A percentile compares a stretch with the other conserved stretches of the same genome.
Conservation (phyloP, 306 rosid genomes). For the Castanopsis chinensis region DNA sequence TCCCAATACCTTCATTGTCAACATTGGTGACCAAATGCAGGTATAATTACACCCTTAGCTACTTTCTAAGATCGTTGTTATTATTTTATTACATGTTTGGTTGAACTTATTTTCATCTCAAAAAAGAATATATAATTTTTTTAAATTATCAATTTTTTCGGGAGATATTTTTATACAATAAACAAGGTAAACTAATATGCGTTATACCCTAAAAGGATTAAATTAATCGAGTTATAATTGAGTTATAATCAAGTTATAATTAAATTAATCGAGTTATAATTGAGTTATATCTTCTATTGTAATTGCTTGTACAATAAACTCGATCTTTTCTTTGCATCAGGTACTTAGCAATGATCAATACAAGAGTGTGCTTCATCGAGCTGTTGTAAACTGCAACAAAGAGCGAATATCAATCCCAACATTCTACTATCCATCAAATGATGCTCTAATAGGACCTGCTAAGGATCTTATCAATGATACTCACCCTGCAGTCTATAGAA, state of each 20-base stretch:
- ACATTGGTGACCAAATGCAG: conserved; percentile 59
- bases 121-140: no score
- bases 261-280: no score
- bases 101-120: no score
- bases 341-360: conserved; percentile 43
- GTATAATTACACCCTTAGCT: conserved; percentile 3
- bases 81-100: neutral
- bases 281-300: no score
- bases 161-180: no score
- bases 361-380: conserved; percentile 55
- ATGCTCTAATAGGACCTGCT: conserved; percentile 41
- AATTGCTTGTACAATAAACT: no score
- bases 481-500: conserved; percentile 18
- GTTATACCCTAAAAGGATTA: no score
- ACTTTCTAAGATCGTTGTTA: neutral
- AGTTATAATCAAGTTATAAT: no score
- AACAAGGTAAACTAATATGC: no score
- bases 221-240: no score
- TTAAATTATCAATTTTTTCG: no score
- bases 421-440: conserved; percentile 43
- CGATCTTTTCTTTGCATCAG: neutral
- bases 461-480: conserved; percentile 20
- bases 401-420: conserved; percentile 53
- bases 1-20: conserved; percentile 46
- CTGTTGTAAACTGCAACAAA: conserved; percentile 34